Percentiles rank a stretch among this genome's conserved stretches.
Evolutionary conservation across 1,284 basidiomycete genomes (phyloP).

Genomic region (Ceratobasidium theobromae): DNA sequence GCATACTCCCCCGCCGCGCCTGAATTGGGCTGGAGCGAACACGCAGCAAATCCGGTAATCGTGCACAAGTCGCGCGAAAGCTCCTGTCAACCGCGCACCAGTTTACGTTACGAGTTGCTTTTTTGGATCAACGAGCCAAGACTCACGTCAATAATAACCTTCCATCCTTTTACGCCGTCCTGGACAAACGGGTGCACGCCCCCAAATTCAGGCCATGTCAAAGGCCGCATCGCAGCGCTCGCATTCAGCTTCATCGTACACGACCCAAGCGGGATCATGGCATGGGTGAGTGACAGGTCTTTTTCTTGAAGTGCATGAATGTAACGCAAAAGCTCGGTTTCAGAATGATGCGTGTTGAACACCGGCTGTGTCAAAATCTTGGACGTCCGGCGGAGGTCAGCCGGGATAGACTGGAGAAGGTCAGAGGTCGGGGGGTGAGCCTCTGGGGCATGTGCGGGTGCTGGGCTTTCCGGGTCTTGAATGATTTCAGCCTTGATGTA

Average conservation of each 20-base stretch:
- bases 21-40: constrained; percentile 96
- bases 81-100: constrained; percentile 54
- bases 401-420: constrained; percentile 50
- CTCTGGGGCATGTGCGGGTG: constrained; percentile 35
- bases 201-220: constrained; percentile 92
- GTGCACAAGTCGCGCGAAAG: constrained; percentile 88
- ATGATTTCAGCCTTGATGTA: background rate
- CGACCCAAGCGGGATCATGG: constrained; percentile 96
- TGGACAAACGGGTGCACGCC: constrained; percentile 87
- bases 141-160: constrained; percentile 71
- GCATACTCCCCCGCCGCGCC: constrained; percentile 95
- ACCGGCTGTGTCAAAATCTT: constrained; percentile 83
- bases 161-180: constrained; percentile 90
- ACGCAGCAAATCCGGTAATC: constrained; percentile 93
- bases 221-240: constrained; percentile 93
- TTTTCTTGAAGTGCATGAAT: constrained; percentile 92
- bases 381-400: constrained; percentile 67
- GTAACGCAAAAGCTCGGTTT: constrained; percentile 97
- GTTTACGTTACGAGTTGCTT: constrained; percentile 4
- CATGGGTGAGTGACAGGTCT: constrained; percentile 91
- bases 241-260: constrained; percentile 98
- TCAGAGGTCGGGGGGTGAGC: constrained; percentile 35
- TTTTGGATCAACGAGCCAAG: background rate
- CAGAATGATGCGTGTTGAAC: constrained; percentile 94
- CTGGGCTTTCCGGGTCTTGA: constrained; percentile 20